These are phyloP conservation scores for Candida freyschussii DNA, from an alignment of 1,139 yeast species.

Conservation along the genomic window DNA sequence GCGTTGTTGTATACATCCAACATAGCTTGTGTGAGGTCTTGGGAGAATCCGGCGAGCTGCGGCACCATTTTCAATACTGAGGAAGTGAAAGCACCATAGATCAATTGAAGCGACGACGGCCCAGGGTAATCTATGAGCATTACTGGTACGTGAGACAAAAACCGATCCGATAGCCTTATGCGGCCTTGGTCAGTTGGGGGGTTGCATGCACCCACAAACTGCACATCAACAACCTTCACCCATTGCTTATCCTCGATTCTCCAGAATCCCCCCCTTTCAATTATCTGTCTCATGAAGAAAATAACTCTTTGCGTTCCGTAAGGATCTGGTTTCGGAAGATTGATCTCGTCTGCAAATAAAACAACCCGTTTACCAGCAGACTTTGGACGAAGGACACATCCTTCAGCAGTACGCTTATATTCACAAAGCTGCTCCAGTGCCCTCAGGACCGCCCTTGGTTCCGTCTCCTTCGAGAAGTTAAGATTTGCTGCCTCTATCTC, in stretches of 20 bases:
- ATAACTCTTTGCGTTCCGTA: conserved; percentile 76
- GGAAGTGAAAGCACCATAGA: conserved; percentile 54
- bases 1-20: conserved; percentile 53
- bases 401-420: conserved; percentile 49
- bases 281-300: conserved; percentile 69
- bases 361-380: conserved; percentile 69
- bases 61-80: conserved; percentile 66
- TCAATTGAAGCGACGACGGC: conserved; percentile 53
- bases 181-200: conserved; percentile 85
- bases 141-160: conserved; percentile 63
- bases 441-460: conserved; percentile 56
- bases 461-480: conserved; percentile 81
- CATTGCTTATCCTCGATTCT: conserved; percentile 52
- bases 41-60: conserved; percentile 49
- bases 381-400: conserved; percentile 54
- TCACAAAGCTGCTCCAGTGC: conserved; percentile 72
- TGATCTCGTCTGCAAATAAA: conserved; percentile 88
- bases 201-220: conserved; percentile 92
- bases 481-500: conserved; percentile 59
- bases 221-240: conserved; percentile 63
- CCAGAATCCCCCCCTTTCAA: conserved; percentile 82
- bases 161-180: conserved; percentile 50
- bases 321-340: conserved; percentile 69
- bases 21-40: conserved; percentile 58
- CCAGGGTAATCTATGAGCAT: conserved; percentile 83